A percentile compares a stretch with the other conserved stretches of the same genome.
Evolutionary conservation across 83 land plant species (phyloP).

Genomic region (Picea mariana): DNA sequence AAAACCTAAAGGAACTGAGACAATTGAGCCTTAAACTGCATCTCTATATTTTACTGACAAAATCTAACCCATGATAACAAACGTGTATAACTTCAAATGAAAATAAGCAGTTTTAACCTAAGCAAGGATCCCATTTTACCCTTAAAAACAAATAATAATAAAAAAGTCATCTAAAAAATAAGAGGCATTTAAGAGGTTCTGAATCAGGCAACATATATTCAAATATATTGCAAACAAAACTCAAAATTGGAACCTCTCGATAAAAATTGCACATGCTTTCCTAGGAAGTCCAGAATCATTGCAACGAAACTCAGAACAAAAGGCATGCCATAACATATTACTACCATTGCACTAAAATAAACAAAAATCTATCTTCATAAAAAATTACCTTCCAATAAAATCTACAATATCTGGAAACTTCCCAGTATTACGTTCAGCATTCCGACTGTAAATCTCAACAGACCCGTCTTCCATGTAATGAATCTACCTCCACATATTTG

Average conservation of each 20-base stretch:
- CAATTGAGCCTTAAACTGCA: no score
- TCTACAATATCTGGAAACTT: constrained; percentile 92
- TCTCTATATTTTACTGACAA: no score
- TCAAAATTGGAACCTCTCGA: not conserved
- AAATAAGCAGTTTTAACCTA: not conserved
- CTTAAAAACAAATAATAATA: not conserved
- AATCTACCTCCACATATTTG: constrained; percentile 48
- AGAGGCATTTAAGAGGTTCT: not conserved
- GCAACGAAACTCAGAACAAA: not conserved
- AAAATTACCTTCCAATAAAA: constrained; percentile 60
- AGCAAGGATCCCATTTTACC: no score
- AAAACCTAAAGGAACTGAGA: no score
- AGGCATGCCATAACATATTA: not conserved
- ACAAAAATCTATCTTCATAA: not conserved
- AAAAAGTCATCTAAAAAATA: not conserved
- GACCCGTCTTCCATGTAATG: constrained; percentile 90
- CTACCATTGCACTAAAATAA: no score
- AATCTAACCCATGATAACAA: no score
- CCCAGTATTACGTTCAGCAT: constrained; percentile 95
- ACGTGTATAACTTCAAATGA: no score
- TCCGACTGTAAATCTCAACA: constrained; percentile 94
- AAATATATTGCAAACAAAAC: not conserved
- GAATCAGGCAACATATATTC: not conserved
- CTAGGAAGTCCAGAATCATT: not conserved
- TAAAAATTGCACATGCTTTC: not conserved